Conservation (phyloP, 192 early-diverging fungal genomes). For the Chytriomyces sp. region DNA sequence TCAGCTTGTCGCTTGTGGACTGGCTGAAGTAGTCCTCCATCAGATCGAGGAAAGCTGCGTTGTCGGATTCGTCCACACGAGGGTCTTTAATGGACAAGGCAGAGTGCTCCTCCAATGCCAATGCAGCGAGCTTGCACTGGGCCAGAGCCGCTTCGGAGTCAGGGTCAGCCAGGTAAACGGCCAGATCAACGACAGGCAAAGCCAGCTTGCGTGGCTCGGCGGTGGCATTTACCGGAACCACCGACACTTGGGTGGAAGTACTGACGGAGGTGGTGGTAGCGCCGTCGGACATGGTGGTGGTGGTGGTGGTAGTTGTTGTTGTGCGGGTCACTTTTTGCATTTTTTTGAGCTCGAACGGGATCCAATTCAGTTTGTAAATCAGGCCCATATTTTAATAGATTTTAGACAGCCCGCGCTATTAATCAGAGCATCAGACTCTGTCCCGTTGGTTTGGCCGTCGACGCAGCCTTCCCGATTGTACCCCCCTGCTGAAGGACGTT, state of each 20-base stretch:
- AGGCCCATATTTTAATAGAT: too few relatives aligned
- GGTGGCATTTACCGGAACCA: background rate
- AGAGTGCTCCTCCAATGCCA: slow-evolving; percentile 66
- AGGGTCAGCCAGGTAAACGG: slow-evolving; percentile 60
- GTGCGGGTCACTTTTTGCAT: background rate
- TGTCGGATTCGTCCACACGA: slow-evolving; percentile 61
- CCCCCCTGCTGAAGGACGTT: slow-evolving; percentile 52
- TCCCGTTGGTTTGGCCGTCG: background rate
- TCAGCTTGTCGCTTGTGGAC: slow-evolving; percentile 61
- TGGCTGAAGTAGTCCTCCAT: slow-evolving; percentile 77
- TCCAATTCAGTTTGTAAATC: too few relatives aligned
- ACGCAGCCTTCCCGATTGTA: slow-evolving; percentile 43
- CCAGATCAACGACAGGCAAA: slow-evolving; percentile 63
- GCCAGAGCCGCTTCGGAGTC: slow-evolving; percentile 46
- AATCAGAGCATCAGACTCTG: slow-evolving; percentile 30
- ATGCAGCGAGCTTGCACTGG: slow-evolving; percentile 53
- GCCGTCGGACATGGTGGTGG: background rate
- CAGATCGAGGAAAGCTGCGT: slow-evolving; percentile 60
- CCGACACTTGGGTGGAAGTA: background rate
- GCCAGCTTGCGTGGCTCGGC: slow-evolving; percentile 6
- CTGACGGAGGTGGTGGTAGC: background rate
- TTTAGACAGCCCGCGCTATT: background rate
- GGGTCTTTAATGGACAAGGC: slow-evolving; percentile 70
- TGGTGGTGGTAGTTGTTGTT: background rate
- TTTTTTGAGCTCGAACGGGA: background rate